These are phyloP conservation scores for Pichia sp. DNA, from an alignment of 1,139 yeast genomes.

Conservation along the genomic window DNA sequence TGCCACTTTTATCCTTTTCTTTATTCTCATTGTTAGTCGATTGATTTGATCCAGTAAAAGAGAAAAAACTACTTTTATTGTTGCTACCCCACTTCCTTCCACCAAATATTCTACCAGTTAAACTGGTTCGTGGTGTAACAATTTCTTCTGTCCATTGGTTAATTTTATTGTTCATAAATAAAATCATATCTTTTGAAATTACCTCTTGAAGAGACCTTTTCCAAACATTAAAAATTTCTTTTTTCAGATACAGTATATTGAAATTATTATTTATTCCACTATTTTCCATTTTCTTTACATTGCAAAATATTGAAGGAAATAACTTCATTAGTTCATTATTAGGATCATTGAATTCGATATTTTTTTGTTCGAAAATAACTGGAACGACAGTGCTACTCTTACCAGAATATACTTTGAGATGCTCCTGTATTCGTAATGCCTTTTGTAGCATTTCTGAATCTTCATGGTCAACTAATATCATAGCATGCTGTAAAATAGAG, in stretches of 20 bases:
- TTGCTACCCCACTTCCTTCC: constrained; percentile 41
- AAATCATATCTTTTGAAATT: constrained; percentile 52
- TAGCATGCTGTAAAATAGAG: constrained; percentile 44
- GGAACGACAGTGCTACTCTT: constrained; percentile 21
- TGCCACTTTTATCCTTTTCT: constrained; percentile 4
- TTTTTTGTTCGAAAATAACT: constrained; percentile 2
- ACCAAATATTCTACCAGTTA: constrained; percentile 68
- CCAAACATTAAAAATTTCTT: constrained; percentile 36
- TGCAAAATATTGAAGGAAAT: constrained; percentile 36
- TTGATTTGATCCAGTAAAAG: constrained; percentile 23
- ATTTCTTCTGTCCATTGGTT: constrained; percentile 70
- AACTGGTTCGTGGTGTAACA: constrained; percentile 61
- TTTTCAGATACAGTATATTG: constrained; percentile 3
- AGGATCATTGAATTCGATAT: not conserved
- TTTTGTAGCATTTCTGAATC: constrained; percentile 26
- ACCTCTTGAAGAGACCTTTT: constrained; percentile 45
- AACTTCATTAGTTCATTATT: constrained; percentile 17
- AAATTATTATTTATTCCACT: constrained; percentile 30
- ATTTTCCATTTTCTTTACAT: constrained; percentile 44
- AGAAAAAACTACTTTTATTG: constrained; percentile 28
- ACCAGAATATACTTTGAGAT: constrained; percentile 20
- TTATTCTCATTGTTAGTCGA: constrained; percentile 1
- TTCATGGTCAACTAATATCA: constrained; percentile 37
- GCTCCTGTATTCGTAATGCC: constrained; percentile 34
- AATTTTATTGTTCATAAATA: constrained; percentile 73